Percentiles rank a stretch among this genome's conserved stretches.
Evolutionary conservation across 176 grass and related monocot genomes (phyloP).

Genomic region (Rhynchospora tenuis): DNA sequence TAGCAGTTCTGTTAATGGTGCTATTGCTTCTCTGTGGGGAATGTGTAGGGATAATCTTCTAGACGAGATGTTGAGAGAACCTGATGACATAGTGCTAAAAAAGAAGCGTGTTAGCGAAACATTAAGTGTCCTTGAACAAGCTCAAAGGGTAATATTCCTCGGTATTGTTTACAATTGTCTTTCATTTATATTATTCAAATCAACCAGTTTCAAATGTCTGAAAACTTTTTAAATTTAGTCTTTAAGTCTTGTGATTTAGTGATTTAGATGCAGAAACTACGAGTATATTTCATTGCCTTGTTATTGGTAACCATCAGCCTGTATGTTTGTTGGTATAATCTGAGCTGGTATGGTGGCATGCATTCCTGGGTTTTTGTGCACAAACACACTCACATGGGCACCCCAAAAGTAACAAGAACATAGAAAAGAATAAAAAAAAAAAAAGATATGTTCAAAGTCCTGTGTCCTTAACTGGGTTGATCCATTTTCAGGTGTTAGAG

Average conservation of each 20-base stretch:
- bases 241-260: background rate
- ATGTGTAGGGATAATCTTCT: conserved; percentile 60
- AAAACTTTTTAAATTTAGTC: conserved; percentile 2
- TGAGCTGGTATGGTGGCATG: background rate
- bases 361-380: background rate
- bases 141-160: conserved; percentile 56
- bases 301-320: background rate
- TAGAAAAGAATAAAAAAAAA: background rate
- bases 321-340: background rate
- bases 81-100: conserved; percentile 69
- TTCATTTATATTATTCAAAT: background rate
- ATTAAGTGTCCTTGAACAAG: conserved; percentile 65
- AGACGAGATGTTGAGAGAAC: conserved; percentile 90
- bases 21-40: background rate
- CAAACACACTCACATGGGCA: background rate
- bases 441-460: background rate
- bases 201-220: background rate
- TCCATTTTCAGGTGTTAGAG: conserved; percentile 64
- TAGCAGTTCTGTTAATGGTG: conserved; percentile 1
- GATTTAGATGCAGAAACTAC: background rate
- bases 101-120: conserved; percentile 69
- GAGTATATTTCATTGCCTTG: conserved; percentile 14
- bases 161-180: conserved; percentile 16
- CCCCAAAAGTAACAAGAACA: background rate
- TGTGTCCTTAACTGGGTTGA: background rate